These are phyloP conservation scores for Neonectria hederae DNA, from an alignment of 2,329 filamentous ascomycete genomes.

Conservation along the genomic window DNA sequence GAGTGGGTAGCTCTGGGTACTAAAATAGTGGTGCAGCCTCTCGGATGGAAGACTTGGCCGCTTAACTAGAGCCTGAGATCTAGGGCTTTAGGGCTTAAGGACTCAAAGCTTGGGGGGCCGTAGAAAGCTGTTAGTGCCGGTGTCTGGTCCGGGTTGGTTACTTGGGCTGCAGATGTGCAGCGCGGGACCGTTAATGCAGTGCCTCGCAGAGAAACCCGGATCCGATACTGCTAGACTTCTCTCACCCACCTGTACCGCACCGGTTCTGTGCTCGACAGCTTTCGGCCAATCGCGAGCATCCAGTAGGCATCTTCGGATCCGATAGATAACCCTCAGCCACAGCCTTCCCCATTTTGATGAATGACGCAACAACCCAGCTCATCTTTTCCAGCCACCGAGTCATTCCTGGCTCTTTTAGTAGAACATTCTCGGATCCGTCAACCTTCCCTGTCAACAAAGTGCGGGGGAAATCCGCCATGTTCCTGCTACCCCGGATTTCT, in stretches of 20 bases:
- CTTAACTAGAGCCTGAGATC: neutral
- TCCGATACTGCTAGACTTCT: neutral
- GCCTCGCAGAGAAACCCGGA: neutral
- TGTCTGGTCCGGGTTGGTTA: too few species aligned
- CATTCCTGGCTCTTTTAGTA: neutral
- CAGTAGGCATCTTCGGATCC: slow-evolving; percentile 35
- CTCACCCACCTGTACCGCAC: too few species aligned
- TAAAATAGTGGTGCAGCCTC: neutral
- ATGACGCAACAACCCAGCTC: slow-evolving; percentile 13
- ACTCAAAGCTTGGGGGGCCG: too few species aligned
- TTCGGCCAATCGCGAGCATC: neutral
- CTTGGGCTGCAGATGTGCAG: too few species aligned
- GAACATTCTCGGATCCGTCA: slow-evolving; percentile 34
- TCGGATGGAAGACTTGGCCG: neutral
- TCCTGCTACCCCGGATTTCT: slow-evolving; percentile 1
- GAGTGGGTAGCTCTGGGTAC: neutral
- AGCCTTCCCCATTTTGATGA: neutral
- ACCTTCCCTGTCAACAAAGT: neutral
- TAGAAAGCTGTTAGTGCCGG: too few species aligned
- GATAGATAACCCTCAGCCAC: slow-evolving; percentile 19
- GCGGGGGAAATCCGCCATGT: slow-evolving; percentile 8
- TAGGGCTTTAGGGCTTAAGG: too few species aligned
- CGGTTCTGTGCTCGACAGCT: neutral
- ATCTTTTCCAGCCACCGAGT: neutral
- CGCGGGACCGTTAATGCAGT: neutral